Evolutionary conservation across 106 monocot species (phyloP).

Genomic region (Apostasia ramifera): DNA sequence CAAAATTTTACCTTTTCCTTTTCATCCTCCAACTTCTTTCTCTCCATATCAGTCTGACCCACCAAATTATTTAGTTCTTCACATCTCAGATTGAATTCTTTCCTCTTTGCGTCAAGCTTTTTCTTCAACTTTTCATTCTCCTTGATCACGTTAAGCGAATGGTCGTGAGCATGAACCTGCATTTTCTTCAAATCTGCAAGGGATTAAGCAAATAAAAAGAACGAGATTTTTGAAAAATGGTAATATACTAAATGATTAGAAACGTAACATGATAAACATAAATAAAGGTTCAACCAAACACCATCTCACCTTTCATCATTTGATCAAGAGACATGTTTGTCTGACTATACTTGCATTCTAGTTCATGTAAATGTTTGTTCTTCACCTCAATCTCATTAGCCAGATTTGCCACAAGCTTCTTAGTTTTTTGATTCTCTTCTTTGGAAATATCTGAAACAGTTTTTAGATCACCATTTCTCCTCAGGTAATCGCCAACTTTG

Average conservation of each 20-base stretch:
- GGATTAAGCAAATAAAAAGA: background rate
- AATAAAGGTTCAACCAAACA: background rate
- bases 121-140: slow-evolving; percentile 65
- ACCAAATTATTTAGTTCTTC: slow-evolving; percentile 56
- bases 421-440: slow-evolving; percentile 19
- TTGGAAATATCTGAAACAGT: slow-evolving; percentile 12
- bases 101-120: slow-evolving; percentile 54
- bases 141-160: slow-evolving; percentile 46
- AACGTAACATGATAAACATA: background rate
- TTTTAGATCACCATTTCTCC: slow-evolving; percentile 33
- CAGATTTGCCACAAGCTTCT: slow-evolving; percentile 23
- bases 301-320: slow-evolving; percentile 14
- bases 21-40: slow-evolving; percentile 54
- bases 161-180: slow-evolving; percentile 52
- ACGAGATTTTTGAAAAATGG: background rate
- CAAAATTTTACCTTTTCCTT: slow-evolving; percentile 53
- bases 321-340: slow-evolving; percentile 17
- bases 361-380: slow-evolving; percentile 15
- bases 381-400: slow-evolving; percentile 20
- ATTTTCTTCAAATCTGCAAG: slow-evolving; percentile 58
- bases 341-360: slow-evolving; percentile 16
- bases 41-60: slow-evolving; percentile 42
- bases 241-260: no score
- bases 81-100: slow-evolving; percentile 48
- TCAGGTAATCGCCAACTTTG: slow-evolving; percentile 18